A percentile compares a stretch with the other conserved stretches of the same genome.
Evolutionary conservation across 352 stramenopile genomes (phyloP).

Genomic region (Labyrinthula sp.): DNA sequence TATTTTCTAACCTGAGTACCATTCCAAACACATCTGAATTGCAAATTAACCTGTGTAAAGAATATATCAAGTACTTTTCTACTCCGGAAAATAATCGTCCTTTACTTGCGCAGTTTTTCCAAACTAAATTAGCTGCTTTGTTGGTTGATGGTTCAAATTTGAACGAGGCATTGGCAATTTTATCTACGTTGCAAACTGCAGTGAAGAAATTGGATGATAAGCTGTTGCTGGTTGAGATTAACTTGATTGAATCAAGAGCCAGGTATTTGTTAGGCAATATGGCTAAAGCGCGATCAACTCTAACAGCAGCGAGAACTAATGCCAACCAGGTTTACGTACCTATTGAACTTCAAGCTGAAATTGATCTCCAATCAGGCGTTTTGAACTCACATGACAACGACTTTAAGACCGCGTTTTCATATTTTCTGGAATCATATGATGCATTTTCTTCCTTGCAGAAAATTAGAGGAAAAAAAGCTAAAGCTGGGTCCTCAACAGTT

Average conservation of each 20-base stretch:
- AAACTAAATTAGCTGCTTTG: constrained; percentile 65
- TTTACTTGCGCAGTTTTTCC: constrained; percentile 92
- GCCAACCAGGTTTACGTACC: constrained; percentile 94
- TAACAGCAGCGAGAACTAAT: constrained; percentile 84
- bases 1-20: constrained; percentile 87
- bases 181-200: constrained; percentile 75
- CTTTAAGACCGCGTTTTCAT: constrained; percentile 97
- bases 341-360: constrained; percentile 71
- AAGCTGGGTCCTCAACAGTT: too few relatives aligned
- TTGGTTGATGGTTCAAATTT: constrained; percentile 56
- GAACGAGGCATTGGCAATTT: constrained; percentile 65
- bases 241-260: constrained; percentile 88
- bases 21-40: constrained; percentile 65
- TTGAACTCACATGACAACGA: constrained; percentile 70
- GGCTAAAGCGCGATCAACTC: constrained; percentile 66
- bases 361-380: constrained; percentile 37
- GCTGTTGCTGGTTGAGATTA: constrained; percentile 90
- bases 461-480: too few relatives aligned
- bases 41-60: constrained; percentile 78
- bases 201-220: constrained; percentile 99
- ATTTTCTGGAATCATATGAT: constrained; percentile 94
- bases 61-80: constrained; percentile 78
- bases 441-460: constrained; percentile 74
- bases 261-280: constrained; percentile 89
- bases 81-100: constrained; percentile 68